Base-by-base conservation (phyloP, 768 basidiomycete genomes). In the Lactarius pseudohatsudake region DNA sequence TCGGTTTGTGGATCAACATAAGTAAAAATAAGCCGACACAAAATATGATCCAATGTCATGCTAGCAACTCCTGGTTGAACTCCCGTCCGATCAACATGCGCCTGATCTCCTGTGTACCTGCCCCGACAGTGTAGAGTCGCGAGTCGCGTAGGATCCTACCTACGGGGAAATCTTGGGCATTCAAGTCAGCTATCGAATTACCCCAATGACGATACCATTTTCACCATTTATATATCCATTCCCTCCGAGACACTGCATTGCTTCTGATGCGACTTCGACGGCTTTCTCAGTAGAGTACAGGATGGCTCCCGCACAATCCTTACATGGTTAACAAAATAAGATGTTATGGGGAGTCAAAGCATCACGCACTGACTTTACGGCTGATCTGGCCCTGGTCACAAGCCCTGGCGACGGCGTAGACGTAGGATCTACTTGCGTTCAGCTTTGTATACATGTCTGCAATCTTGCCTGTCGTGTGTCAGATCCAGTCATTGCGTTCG, bases 281-380 rank as follows among this genome's bases (percentile, higher is more conserved):
- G 94, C 91, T 72, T 87, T 89, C 72, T 98, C 96, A 0, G 94
- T 94, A 22, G 94, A 92, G 77, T 96, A 96, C 55, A 98, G 74
- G 66, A 98, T 97, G 2, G 92, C 93, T 20, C 94, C 95, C 10
- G 96, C 96, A 71, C 96, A 98, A 74, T 98, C 96, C 94, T 95
- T 47, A 13, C 32, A 47, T 43, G 8, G n/a, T 18, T 8, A 54
- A n/a, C 16, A 13, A 41, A 50, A 64, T 50, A 28, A 10, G 36
- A 30, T 11, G 15, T 9, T 26, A n/a, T 43, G 30, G 34, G 2
- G 9, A 43, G 47, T 45, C 36, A 63, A 20, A 38, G 18, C 45
- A 20, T 22, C 30, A 47, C 32, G 58, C 10, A 81, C 87, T 71
- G 75, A 94, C 92, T 75, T 85, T 79, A 71, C 92, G 83, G 76